phyloP scores from a whole-genome alignment of 2,329 filamentous ascomycete species.

The Colletotrichum agaves region DNA sequence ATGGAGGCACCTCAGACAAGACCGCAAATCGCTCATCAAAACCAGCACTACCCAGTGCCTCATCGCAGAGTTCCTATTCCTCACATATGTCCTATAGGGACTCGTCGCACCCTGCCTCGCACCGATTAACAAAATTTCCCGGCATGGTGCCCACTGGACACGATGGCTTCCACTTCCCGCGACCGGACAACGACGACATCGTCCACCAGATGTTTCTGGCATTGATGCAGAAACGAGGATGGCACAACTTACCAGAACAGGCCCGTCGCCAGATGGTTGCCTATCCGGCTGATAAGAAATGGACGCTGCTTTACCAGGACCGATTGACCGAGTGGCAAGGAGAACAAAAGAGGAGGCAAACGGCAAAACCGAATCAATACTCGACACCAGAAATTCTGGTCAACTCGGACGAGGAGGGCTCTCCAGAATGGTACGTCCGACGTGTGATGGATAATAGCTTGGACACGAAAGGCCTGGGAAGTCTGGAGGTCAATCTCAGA shows the following conservation, averaged over 20 bases:
- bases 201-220: slow-evolving; percentile 93
- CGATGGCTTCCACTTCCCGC: slow-evolving; percentile 71
- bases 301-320: slow-evolving; percentile 96
- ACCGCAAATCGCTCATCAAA: slow-evolving; percentile 58
- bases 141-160: slow-evolving; percentile 47
- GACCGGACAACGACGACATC: slow-evolving; percentile 82
- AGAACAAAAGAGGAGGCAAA: slow-evolving; percentile 87
- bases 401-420: slow-evolving; percentile 92
- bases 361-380: slow-evolving; percentile 74
- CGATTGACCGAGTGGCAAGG: slow-evolving; percentile 92
- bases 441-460: slow-evolving; percentile 97
- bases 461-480: slow-evolving; percentile 89
- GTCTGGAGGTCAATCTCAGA: slow-evolving; percentile 91
- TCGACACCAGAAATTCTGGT: slow-evolving; percentile 76
- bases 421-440: slow-evolving; percentile 97
- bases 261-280: slow-evolving; percentile 95
- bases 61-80: slow-evolving; percentile 66
- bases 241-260: slow-evolving; percentile 96
- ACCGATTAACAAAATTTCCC: slow-evolving; percentile 67
- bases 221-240: slow-evolving; percentile 96
- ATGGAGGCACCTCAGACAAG: slow-evolving; percentile 56
- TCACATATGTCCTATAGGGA: slow-evolving; percentile 52
- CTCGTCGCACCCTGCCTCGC: slow-evolving; percentile 60
- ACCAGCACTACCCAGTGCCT: slow-evolving; percentile 64
- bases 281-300: slow-evolving; percentile 94